These are phyloP conservation scores for Cryphonectria naterciae DNA, from an alignment of 2,329 filamentous ascomycete genomes.

Conservation along the genomic window DNA sequence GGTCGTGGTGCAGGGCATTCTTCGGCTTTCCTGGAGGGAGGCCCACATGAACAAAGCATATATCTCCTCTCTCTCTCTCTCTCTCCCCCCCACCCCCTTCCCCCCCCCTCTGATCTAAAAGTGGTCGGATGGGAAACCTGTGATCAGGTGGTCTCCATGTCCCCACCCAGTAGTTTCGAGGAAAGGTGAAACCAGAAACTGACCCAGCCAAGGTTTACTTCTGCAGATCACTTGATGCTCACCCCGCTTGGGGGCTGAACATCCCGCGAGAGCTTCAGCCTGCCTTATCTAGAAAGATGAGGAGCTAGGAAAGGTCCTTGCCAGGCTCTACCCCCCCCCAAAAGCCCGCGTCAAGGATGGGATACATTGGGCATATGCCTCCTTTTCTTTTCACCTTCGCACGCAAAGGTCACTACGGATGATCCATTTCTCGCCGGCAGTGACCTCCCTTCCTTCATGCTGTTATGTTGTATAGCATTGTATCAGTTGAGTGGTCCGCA, in stretches of 20 bases:
- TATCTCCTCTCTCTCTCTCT: not conserved
- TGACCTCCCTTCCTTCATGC: slow-evolving; percentile 71
- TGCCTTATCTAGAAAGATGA: not conserved
- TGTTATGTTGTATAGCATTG: slow-evolving; percentile 24
- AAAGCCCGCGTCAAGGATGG: not conserved
- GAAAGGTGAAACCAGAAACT: not conserved
- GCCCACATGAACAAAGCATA: not conserved
- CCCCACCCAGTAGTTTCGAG: not conserved
- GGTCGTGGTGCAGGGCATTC: not conserved
- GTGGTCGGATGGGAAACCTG: not conserved
- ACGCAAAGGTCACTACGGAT: slow-evolving; percentile 71
- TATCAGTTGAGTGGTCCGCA: slow-evolving; percentile 2
- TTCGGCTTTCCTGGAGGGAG: not conserved
- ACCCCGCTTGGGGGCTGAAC: not conserved
- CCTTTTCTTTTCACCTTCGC: slow-evolving; percentile 29
- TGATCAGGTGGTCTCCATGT: not conserved
- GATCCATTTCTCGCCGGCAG: slow-evolving; percentile 73
- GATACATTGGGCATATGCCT: not conserved
- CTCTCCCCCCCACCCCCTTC: no score
- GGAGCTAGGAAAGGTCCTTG: not conserved
- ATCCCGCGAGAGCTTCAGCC: not conserved
- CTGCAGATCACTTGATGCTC: not conserved
- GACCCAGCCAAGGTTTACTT: not conserved
- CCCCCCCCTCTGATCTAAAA: not conserved
- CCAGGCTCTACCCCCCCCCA: not conserved